Percentiles rank a stretch among this genome's conserved stretches.
Evolutionary conservation across 2,329 filamentous ascomycete species (phyloP).

Genomic region (Fusarium sublunatum): DNA sequence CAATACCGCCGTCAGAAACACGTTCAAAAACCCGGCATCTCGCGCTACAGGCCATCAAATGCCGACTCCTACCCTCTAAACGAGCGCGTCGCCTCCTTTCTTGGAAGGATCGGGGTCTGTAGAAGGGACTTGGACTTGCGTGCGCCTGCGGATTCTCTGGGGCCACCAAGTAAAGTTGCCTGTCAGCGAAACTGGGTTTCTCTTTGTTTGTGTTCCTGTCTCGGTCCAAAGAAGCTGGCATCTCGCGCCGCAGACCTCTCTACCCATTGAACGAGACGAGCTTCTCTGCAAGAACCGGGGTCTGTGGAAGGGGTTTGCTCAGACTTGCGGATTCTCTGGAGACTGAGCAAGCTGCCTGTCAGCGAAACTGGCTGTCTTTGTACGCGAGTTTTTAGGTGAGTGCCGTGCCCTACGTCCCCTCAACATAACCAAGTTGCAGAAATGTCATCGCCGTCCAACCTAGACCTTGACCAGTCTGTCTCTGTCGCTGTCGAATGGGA

Average conservation of each 20-base stretch:
- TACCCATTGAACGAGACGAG: constrained; percentile 13
- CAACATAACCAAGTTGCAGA: not conserved
- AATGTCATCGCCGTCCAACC: too few species aligned
- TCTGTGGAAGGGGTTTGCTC: constrained; percentile 13
- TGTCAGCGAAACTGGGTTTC: constrained; percentile 1
- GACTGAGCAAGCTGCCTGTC: constrained; percentile 9
- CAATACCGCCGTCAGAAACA: not conserved
- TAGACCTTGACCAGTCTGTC: constrained; percentile 4
- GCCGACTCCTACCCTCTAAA: constrained; percentile 7
- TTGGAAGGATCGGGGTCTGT: constrained; percentile 6
- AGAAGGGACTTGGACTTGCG: constrained; percentile 4
- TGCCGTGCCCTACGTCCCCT: not conserved
- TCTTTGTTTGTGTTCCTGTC: constrained; percentile 7
- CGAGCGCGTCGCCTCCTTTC: constrained; percentile 6
- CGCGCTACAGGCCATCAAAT: not conserved
- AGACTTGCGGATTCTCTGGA: constrained; percentile 16
- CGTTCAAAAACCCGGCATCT: not conserved
- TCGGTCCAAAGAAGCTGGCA: too few species aligned
- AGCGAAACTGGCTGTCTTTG: constrained; percentile 12
- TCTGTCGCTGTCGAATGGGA: constrained; percentile 11
- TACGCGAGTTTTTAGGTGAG: not conserved
- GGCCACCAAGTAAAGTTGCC: constrained; percentile 2
- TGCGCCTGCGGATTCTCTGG: constrained; percentile 5
- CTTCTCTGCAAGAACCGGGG: constrained; percentile 19
- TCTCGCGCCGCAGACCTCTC: constrained; percentile 12